Evolutionary conservation across 306 rosid genomes (phyloP).

Genomic region (Coriaria nepalensis): DNA sequence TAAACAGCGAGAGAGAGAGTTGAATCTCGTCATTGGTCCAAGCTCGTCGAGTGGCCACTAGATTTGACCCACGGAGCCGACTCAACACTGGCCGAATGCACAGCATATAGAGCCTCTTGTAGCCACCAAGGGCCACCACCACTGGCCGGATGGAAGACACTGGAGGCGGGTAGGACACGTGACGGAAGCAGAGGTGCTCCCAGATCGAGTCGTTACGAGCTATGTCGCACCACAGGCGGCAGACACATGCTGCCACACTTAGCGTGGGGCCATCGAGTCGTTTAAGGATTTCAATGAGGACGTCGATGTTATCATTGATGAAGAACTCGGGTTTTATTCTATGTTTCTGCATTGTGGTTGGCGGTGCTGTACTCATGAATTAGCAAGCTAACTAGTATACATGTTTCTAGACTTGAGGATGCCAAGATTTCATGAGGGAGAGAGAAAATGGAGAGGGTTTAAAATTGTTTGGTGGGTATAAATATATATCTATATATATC

Average conservation of each 20-base stretch:
- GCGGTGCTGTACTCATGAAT: background rate
- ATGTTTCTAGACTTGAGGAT: background rate
- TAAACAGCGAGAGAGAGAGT: conserved; percentile 80
- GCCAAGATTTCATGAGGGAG: conserved; percentile 4
- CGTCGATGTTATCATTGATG: conserved; percentile 88
- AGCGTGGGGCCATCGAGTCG: conserved; percentile 89
- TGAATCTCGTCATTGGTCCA: conserved; percentile 81
- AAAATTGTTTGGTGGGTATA: background rate
- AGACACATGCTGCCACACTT: conserved; percentile 76
- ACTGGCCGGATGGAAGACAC: conserved; percentile 32
- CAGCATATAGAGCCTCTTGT: conserved; percentile 80
- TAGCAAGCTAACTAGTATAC: background rate
- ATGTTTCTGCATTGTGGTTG: conserved; percentile 16
- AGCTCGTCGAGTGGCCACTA: conserved; percentile 25
- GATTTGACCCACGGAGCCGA: conserved; percentile 67
- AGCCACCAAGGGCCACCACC: conserved; percentile 83
- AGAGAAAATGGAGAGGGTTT: conserved; percentile 3
- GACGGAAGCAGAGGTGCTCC: conserved; percentile 90
- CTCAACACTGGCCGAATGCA: conserved; percentile 77
- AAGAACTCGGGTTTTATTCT: conserved; percentile 30
- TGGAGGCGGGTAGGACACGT: conserved; percentile 43
- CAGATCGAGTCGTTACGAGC: conserved; percentile 67
- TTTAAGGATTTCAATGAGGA: conserved; percentile 72
- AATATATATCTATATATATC: conserved; percentile 2
- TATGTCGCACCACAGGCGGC: conserved; percentile 73